A percentile compares a stretch with the other conserved stretches of the same genome.
phyloP scores from a whole-genome alignment of 1,284 basidiomycete species.

The Ustilago cynodontis region DNA sequence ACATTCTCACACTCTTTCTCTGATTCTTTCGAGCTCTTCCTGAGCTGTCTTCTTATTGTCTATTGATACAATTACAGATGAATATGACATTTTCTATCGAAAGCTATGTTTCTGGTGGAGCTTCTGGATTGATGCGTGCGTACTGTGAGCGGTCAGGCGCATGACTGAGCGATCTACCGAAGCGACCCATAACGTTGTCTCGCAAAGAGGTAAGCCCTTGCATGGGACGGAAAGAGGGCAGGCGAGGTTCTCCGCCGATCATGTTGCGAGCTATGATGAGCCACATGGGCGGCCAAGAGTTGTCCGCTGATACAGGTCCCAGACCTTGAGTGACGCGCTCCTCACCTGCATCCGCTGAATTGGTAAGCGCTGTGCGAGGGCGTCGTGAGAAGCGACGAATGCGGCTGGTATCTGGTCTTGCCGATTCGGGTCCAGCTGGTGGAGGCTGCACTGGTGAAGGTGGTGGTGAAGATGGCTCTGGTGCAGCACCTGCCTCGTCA shows the following conservation, averaged over 20 bases:
- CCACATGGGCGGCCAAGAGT: constrained; percentile 51
- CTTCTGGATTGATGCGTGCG: constrained; percentile 26
- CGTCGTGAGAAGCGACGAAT: constrained; percentile 41
- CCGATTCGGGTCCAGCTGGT: neutral
- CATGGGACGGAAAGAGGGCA: constrained; percentile 19
- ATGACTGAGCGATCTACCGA: constrained; percentile 20
- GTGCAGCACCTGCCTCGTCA: constrained; percentile 1
- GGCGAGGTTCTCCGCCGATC: constrained; percentile 16
- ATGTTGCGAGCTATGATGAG: constrained; percentile 45
- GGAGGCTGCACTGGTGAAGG: constrained; percentile 1
- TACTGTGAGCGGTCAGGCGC: constrained; percentile 27
- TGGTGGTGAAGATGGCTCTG: neutral
- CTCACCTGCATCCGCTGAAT: neutral
- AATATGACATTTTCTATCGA: neutral
- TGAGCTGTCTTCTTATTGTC: too few species aligned
- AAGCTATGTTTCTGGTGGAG: constrained; percentile 9
- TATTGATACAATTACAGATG: constrained; percentile 26
- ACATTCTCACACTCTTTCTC: constrained; percentile 28
- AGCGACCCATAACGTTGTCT: constrained; percentile 18
- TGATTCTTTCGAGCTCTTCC: neutral
- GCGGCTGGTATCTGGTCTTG: constrained; percentile 35
- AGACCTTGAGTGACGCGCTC: constrained; percentile 12
- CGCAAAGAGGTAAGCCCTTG: constrained; percentile 26
- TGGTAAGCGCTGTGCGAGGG: constrained; percentile 3
- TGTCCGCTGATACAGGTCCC: constrained; percentile 30